Conservation (phyloP, 768 basidiomycete species). For the Russula olivacea region DNA sequence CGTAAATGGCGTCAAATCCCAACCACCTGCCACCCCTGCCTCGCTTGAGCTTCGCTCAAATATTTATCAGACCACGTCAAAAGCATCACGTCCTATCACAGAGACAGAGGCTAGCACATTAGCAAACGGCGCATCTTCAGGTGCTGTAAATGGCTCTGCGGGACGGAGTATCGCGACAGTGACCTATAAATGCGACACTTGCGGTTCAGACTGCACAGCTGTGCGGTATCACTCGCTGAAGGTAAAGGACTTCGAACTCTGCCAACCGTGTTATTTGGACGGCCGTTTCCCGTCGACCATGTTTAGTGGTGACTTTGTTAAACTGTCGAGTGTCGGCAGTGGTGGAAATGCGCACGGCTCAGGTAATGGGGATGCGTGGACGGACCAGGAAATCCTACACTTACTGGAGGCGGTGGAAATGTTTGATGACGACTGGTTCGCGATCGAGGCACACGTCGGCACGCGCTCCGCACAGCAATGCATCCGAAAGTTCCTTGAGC, state of each 20-base stretch:
- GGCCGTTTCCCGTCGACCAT: slow-evolving; percentile 95
- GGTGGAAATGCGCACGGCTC: slow-evolving; percentile 34
- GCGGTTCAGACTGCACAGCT: slow-evolving; percentile 86
- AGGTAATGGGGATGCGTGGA: slow-evolving; percentile 61
- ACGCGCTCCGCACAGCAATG: slow-evolving; percentile 91
- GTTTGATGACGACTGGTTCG: slow-evolving; percentile 96
- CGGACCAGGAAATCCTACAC: slow-evolving; percentile 81
- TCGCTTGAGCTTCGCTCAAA: slow-evolving; percentile 82
- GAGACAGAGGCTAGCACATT: slow-evolving; percentile 62
- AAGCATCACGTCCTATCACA: slow-evolving; percentile 67
- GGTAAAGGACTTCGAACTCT: slow-evolving; percentile 86
- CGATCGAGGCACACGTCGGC: slow-evolving; percentile 88
- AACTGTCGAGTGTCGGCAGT: slow-evolving; percentile 46
- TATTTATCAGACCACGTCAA: slow-evolving; percentile 84
- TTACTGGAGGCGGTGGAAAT: slow-evolving; percentile 97
- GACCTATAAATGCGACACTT: slow-evolving; percentile 83
- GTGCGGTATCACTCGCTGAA: slow-evolving; percentile 91
- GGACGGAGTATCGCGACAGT: slow-evolving; percentile 34
- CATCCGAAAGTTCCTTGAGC: slow-evolving; percentile 87
- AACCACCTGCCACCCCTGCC: slow-evolving; percentile 45
- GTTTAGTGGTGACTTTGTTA: slow-evolving; percentile 97
- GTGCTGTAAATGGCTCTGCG: slow-evolving; percentile 40
- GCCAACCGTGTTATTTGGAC: slow-evolving; percentile 88
- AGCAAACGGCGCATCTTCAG: slow-evolving; percentile 45
- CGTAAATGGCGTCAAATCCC: slow-evolving; percentile 44